These are phyloP conservation scores for Aspergillus pseudoviridinutans DNA, from an alignment of 2,329 filamentous ascomycete genomes.

Conservation along the genomic window DNA sequence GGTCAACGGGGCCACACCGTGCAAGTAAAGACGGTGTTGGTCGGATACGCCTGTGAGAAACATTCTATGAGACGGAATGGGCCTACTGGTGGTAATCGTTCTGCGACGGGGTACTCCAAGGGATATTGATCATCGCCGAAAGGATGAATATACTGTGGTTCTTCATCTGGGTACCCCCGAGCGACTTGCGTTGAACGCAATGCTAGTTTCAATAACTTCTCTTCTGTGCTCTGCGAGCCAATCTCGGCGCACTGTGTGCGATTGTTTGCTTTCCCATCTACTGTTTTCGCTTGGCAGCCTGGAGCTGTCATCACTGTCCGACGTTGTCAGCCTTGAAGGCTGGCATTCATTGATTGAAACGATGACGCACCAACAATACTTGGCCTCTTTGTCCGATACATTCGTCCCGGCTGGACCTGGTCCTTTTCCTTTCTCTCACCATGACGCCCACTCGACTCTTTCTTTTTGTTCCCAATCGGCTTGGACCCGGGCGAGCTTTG, in stretches of 20 bases:
- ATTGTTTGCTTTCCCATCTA: neutral
- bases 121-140: conserved; percentile 6
- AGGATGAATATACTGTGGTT: no score
- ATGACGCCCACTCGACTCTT: neutral
- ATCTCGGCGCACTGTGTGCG: neutral
- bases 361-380: neutral
- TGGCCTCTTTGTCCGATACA: neutral
- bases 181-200: neutral
- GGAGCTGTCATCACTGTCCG: neutral
- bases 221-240: neutral
- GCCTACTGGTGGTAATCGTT: conserved; percentile 8
- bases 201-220: neutral
- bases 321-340: neutral
- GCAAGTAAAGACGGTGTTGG: conserved; percentile 71
- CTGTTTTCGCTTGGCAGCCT: neutral
- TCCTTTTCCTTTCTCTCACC: neutral
- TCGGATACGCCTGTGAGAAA: conserved; percentile 71
- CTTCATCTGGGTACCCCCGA: neutral
- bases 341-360: neutral
- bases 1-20: conserved; percentile 68
- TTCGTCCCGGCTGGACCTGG: neutral
- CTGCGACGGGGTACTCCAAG: conserved; percentile 25
- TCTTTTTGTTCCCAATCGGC: neutral
- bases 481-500: neutral
- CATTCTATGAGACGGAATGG: conserved; percentile 41